Evolutionary conservation across 106 monocot species (phyloP), one percentile per base, ranked within the genome.

Genomic region (Posidonia australis): DNA sequence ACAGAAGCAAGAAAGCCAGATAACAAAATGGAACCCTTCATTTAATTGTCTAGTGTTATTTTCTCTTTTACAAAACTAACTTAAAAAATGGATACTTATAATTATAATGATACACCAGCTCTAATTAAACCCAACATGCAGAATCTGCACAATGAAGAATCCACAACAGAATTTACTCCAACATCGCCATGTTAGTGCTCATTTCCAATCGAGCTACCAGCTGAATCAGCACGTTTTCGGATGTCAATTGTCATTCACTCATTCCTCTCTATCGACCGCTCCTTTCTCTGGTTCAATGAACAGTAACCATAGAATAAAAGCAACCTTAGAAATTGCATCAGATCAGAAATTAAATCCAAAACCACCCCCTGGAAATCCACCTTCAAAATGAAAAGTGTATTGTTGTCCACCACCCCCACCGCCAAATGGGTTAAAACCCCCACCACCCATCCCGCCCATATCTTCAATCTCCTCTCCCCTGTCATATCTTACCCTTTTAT

Each of bases 391-490:
- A 36, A 74, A 74, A 12, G 74, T 67, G 24, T 36, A 74, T 49
- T 28, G 74, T 52, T 74, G 74, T 9, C 84, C 83, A 13, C 81
- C 81, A 4, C 21, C 61, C 12, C 90, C 89, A 13, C 67, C 83
- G 18, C 88, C 89, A 66, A 93, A 93, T 6, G 93, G 93, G 55
- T 93, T 86, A 57, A 78, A 83, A 16, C 88, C 92, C 14, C 72
- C 79, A 17, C 88, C 92, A 18, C 85, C 93, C 47, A 51, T 59
- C 31, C 68, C 76, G 14, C 75, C 81, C 79, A 73, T 76, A 5
- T 86, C 81, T 9, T 93, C 89, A 9, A 93, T 61, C 75, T 93
- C 93, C 60, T 94, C 94, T 12, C 94, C 86, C 69, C 79, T 77
- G 65, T 89, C 94, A 46, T 94, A 94, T 74, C 82, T 83, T 27